phyloP scores from a whole-genome alignment of 768 basidiomycete genomes.

The Trametopsis cervina region DNA sequence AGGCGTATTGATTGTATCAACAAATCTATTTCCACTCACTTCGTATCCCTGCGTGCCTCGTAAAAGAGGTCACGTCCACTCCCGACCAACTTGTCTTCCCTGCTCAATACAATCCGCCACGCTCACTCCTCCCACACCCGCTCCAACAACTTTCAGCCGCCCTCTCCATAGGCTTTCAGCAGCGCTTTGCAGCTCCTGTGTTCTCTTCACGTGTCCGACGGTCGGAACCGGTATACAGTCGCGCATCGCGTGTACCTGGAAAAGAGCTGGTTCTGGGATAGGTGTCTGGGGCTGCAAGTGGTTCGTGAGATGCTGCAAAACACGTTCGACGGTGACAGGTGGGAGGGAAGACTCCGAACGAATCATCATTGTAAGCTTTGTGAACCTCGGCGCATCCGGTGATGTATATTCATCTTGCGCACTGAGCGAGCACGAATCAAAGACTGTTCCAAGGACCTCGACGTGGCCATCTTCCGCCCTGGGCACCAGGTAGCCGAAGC shows the following conservation, averaged over 20 bases:
- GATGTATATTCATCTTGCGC: slow-evolving; percentile 39
- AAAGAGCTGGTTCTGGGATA: slow-evolving; percentile 48
- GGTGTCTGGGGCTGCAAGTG: slow-evolving; percentile 17
- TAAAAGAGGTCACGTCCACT: slow-evolving; percentile 13
- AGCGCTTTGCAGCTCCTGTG: slow-evolving; percentile 47
- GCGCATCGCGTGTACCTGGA: slow-evolving; percentile 44
- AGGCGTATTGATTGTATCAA: background rate
- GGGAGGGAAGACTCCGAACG: slow-evolving; percentile 61
- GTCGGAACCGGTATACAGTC: slow-evolving; percentile 75
- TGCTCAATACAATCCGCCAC: slow-evolving; percentile 80
- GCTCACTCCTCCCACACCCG: slow-evolving; percentile 82
- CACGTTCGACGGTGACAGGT: slow-evolving; percentile 20
- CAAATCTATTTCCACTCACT: background rate
- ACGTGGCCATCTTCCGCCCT: slow-evolving; percentile 44
- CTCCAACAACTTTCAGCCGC: slow-evolving; percentile 64
- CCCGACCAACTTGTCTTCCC: slow-evolving; percentile 43
- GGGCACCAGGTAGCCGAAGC: slow-evolving; percentile 93
- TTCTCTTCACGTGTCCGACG: slow-evolving; percentile 66
- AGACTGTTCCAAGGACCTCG: slow-evolving; percentile 78
- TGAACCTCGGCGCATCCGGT: slow-evolving; percentile 30
- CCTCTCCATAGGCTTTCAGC: slow-evolving; percentile 33
- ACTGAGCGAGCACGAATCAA: slow-evolving; percentile 76
- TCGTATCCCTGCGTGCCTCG: too few species aligned
- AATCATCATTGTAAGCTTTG: slow-evolving; percentile 87
- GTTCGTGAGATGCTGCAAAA: slow-evolving; percentile 20